Evolutionary conservation across 176 grass and related monocot genomes (phyloP), one percentile per base, ranked within the genome.

Genomic region (Oryza nivara): DNA sequence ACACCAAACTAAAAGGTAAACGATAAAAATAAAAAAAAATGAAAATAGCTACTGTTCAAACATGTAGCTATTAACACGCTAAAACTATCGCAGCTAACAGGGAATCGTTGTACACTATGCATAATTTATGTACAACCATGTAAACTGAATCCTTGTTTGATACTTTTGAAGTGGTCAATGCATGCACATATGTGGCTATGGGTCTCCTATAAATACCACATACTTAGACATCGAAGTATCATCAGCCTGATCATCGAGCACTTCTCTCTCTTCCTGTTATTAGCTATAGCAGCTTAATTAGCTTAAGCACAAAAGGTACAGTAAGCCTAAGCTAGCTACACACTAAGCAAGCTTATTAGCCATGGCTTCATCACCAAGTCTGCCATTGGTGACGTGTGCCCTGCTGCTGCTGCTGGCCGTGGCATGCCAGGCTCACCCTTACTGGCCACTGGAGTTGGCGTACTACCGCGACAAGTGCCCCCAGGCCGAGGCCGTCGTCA

Each of bases 381-480:
- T 60, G 51, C 70, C 22, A 1, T 3, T 48, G 43, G 22, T 15
- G 44, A 25, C 15, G 66, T 67, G 64, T 34, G 30, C 43, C 60
- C 28, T 28, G 28, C 64, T 86, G 8, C 52, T 72, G 26, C 20
- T 72, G 20, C 28, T 79, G 0, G 68, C 41, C 15, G 12, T 11
- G 68, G 43, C 41, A 19, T 74, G 76, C 30, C 12, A 30, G 3
- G 84, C 76, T 11, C 72, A 69, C 56, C 54, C 76, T 15, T 80
- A 73, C 76, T 86, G 71, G 28, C 68, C 68, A 52, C 76, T 86
- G 58, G 41, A 86, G 77, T n/a, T 80, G 47, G 84, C 76, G 15
- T 86, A 65, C 70, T 86, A 86, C 76, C 30, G 36, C 9, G 58
- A 86, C 67, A 86, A 80, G 32, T 86, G 85, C 63, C 85, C 85